Evolutionary conservation across 129 eudicot species (phyloP).

Genomic region (Escallonia rubra): DNA sequence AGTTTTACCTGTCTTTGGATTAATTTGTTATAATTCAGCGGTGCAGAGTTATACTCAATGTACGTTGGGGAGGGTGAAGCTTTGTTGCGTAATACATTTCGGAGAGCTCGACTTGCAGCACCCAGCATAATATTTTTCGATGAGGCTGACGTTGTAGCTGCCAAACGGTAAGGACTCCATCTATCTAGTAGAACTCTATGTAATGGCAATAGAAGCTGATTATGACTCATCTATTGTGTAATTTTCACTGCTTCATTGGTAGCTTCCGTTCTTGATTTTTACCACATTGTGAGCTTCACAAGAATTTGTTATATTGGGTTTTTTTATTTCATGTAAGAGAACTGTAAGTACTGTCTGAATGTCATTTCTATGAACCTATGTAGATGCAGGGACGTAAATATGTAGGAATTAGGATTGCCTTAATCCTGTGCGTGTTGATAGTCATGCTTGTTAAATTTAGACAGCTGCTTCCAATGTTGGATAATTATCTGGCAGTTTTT

Average conservation of each 20-base stretch:
- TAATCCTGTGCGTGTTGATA: neutral
- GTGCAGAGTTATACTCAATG: constrained; percentile 91
- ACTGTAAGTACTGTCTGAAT: neutral
- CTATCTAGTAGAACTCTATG: neutral
- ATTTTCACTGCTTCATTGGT: neutral
- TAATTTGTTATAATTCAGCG: constrained; percentile 35
- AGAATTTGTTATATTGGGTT: no score
- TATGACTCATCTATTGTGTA: neutral
- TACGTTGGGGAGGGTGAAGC: constrained; percentile 99
- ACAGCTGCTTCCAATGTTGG: no score
- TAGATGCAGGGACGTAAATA: neutral
- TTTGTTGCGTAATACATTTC: constrained; percentile 76
- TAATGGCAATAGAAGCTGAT: neutral
- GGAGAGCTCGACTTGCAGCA: constrained; percentile 94
- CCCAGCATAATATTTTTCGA: constrained; percentile 96
- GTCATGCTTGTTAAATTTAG: no score
- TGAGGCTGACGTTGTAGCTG: constrained; percentile 86
- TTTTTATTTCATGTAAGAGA: neutral
- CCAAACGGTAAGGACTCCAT: constrained; percentile 45
- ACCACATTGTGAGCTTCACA: no score
- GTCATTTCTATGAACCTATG: no score
- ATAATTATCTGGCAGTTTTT: no score
- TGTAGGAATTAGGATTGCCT: neutral
- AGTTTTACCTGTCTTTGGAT: neutral
- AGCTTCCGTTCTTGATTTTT: no score